Percentiles rank a stretch among this genome's conserved stretches.
Conservation (phyloP, 1,284 basidiomycete genomes). For the Polyporus tsugae region DNA sequence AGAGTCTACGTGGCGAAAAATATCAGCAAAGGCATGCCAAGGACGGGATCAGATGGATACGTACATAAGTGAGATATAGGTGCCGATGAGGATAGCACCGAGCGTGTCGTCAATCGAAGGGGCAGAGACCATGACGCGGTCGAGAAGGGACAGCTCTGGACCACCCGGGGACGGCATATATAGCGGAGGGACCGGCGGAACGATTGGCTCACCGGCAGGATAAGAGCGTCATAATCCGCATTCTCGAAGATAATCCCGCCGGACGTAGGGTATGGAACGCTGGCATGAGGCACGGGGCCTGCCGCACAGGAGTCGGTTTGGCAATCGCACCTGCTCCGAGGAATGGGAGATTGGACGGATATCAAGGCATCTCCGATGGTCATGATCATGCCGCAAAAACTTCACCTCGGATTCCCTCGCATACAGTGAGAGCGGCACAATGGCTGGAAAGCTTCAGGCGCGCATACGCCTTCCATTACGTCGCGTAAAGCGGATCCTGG, state of each 20-base stretch:
- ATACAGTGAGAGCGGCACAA: background rate
- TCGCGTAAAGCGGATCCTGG: background rate
- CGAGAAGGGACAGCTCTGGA: background rate
- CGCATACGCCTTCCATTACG: background rate
- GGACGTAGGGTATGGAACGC: background rate
- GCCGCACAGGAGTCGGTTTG: background rate
- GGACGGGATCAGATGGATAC: too few relatives aligned
- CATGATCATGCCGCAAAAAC: background rate
- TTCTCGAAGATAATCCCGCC: background rate
- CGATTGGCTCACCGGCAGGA: background rate
- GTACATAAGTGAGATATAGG: constrained; percentile 3
- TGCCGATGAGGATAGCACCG: constrained; percentile 8
- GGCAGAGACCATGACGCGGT: background rate
- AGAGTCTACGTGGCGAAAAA: background rate
- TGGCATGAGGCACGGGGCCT: background rate
- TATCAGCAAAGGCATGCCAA: background rate
- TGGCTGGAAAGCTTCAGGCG: background rate
- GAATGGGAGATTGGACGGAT: background rate
- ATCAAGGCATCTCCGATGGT: background rate
- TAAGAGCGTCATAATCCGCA: background rate
- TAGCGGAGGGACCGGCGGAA: background rate
- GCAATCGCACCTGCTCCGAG: background rate
- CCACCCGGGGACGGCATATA: background rate
- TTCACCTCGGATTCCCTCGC: background rate
- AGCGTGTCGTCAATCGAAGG: constrained; percentile 6